These are phyloP conservation scores for Trichocladium antarcticum DNA, from an alignment of 495 filamentous ascomycete genomes.

Conservation along the genomic window DNA sequence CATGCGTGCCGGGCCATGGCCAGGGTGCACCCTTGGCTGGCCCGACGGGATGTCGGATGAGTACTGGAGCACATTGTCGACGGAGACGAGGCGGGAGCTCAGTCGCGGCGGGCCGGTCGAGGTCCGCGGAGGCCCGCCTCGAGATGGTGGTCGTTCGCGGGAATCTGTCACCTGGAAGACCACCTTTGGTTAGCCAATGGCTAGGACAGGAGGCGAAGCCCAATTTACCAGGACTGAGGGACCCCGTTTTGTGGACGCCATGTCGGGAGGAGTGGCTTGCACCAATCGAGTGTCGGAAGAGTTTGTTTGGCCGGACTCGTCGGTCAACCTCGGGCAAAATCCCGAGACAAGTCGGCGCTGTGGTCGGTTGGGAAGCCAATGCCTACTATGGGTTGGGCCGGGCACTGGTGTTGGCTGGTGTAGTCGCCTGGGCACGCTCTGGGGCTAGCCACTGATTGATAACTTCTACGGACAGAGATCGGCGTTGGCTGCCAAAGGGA, in stretches of 20 bases:
- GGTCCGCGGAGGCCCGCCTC: slow-evolving; percentile 12
- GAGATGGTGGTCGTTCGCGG: slow-evolving; percentile 22
- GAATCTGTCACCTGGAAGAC: slow-evolving; percentile 28
- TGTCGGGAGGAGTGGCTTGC: slow-evolving; percentile 3
- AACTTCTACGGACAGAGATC: background rate
- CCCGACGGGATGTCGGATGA: slow-evolving; percentile 91
- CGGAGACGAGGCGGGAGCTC: slow-evolving; percentile 72
- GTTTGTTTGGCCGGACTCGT: too few species aligned
- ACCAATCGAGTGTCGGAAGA: too few species aligned
- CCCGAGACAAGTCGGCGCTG: too few species aligned
- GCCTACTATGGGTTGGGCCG: too few species aligned
- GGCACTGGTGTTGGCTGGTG: too few species aligned
- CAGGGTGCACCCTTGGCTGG: slow-evolving; percentile 68
- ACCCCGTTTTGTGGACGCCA: slow-evolving; percentile 27
- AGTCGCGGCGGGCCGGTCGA: slow-evolving; percentile 21
- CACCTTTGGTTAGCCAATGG: background rate
- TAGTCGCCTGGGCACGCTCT: too few species aligned
- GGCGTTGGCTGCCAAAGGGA: background rate
- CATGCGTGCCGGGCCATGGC: slow-evolving; percentile 43
- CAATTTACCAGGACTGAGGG: slow-evolving; percentile 28
- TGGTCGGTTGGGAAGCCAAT: too few species aligned
- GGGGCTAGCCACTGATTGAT: background rate
- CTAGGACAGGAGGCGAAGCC: background rate
- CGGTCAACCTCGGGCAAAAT: too few species aligned
- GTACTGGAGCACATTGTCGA: slow-evolving; percentile 92